Evolutionary conservation across 1,139 yeast genomes (phyloP), one percentile per base, ranked within the genome.

Genomic region (Geotrichum citri-aurantii): DNA sequence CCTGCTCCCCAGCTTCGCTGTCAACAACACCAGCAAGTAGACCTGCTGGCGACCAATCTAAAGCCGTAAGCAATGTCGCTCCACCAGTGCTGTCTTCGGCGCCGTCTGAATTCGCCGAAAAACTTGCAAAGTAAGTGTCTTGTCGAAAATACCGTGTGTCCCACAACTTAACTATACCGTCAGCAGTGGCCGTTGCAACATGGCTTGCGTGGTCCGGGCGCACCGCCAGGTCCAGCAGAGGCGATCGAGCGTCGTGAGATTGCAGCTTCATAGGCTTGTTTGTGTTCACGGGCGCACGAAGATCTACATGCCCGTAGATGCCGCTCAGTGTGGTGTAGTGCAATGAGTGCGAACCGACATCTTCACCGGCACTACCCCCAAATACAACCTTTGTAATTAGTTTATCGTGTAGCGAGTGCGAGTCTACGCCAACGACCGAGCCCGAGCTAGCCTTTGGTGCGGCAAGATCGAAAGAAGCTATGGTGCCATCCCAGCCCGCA

Each of bases 161-260:
- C 98, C 98, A 93, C 1, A 92, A 77, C 66, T 87, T 86, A 10
- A 90, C 79, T 1, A 84, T 75, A 49, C 92, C 84, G 71, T 92
- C 98, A 0, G 89, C 96, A 62, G 95, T 83, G 2, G 90, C 97
- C 0, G 95, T 84, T 1, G 91, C 92, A 4, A 91, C 67, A 58
- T 86, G 85, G 44, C 14, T 17, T 4, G 44, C 8, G 17, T 37
- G 44, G 10, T 37, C 44, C 7, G 44, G 44, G 8, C 44, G 44
- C 44, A 37, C 44, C 3, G 44, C 44, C 10, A 37, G 21, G 17
- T 37, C 44, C 5, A 37, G 44, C n/a, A 37, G 10, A 2, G 44
- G 44, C 44, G 44, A n/a, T 5, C 44, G 44, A 4, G 21, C 21
- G 6, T 7, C 44, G 5, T 37, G 44, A 8, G 44, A 14, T 17